These are phyloP conservation scores for Coemansia sp. DNA, from an alignment of 192 early-diverging fungal genomes.

Conservation along the genomic window DNA sequence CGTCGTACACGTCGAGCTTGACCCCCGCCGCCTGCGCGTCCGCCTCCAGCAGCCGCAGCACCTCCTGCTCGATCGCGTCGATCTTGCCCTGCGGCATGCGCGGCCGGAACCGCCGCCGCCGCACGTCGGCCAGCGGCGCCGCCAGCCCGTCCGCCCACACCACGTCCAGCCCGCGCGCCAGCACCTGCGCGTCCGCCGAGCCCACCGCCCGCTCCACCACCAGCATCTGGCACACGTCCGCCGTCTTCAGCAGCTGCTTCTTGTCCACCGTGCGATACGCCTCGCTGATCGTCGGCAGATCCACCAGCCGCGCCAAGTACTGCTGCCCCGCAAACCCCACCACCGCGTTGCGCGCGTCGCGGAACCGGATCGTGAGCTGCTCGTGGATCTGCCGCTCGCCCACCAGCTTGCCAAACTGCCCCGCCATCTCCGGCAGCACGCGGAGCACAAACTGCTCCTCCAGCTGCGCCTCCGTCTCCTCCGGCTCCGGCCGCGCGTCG, in stretches of 20 bases:
- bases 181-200: conserved; percentile 2
- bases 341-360: conserved; percentile 33
- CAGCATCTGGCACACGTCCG: conserved; percentile 48
- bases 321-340: conserved; percentile 16
- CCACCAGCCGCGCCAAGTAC: conserved; percentile 27
- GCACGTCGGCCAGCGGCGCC: conserved; percentile 16
- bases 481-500: conserved; percentile 9
- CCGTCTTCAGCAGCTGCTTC: conserved; percentile 43
- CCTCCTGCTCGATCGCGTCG: conserved; percentile 36
- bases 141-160: conserved; percentile 30
- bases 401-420: conserved; percentile 19
- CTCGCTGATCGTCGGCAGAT: conserved; percentile 42
- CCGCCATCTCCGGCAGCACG: conserved; percentile 31
- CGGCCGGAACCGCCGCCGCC: conserved; percentile 27
- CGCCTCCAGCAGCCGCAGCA: conserved; percentile 32
- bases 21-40: conserved; percentile 40
- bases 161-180: conserved; percentile 32
- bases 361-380: conserved; percentile 30
- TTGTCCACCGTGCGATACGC: conserved; percentile 36
- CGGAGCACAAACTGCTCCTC: conserved; percentile 45
- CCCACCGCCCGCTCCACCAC: conserved; percentile 14
- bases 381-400: conserved; percentile 35
- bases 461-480: conserved; percentile 24
- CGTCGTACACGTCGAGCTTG: conserved; percentile 31
- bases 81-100: conserved; percentile 22